Percentiles rank a stretch among this genome's conserved stretches.
phyloP scores from a whole-genome alignment of 1,284 basidiomycete genomes.

The Gomphus sp. region DNA sequence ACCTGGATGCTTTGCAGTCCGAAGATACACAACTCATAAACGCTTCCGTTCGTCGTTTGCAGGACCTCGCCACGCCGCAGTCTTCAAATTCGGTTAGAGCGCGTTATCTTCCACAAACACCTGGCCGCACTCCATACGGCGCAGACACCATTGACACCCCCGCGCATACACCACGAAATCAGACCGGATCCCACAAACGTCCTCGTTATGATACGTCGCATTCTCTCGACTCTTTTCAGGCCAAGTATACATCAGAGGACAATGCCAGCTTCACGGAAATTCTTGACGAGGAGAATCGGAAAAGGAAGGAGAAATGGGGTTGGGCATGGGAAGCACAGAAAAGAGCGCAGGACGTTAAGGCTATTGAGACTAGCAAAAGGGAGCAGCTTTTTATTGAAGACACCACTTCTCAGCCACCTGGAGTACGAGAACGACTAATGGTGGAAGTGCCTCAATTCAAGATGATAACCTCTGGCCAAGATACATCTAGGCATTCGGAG shows the following conservation, averaged over 20 bases:
- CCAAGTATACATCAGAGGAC: constrained; percentile 88
- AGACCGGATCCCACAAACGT: constrained; percentile 37
- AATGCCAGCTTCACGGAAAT: constrained; percentile 92
- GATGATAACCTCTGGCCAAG: constrained; percentile 6
- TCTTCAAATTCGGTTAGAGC: constrained; percentile 17
- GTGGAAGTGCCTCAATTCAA: constrained; percentile 43
- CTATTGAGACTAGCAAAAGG: constrained; percentile 51
- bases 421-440: constrained; percentile 55
- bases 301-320: constrained; percentile 65
- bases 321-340: constrained; percentile 92
- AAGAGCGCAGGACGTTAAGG: constrained; percentile 58
- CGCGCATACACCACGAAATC: constrained; percentile 31
- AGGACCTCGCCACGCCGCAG: constrained; percentile 53
- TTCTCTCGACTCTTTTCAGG: constrained; percentile 79
- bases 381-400: constrained; percentile 61
- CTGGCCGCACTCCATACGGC: too few species aligned
- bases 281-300: constrained; percentile 77
- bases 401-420: constrained; percentile 38
- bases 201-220: constrained; percentile 50
- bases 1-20: constrained; percentile 68
- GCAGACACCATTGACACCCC: constrained; percentile 52
- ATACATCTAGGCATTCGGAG: constrained; percentile 8
- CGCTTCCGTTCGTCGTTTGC: constrained; percentile 63
- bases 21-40: constrained; percentile 67
- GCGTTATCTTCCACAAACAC: constrained; percentile 26